These are phyloP conservation scores for Hebeloma cylindrosporum DNA, from an alignment of 768 basidiomycete genomes.

Conservation along the genomic window DNA sequence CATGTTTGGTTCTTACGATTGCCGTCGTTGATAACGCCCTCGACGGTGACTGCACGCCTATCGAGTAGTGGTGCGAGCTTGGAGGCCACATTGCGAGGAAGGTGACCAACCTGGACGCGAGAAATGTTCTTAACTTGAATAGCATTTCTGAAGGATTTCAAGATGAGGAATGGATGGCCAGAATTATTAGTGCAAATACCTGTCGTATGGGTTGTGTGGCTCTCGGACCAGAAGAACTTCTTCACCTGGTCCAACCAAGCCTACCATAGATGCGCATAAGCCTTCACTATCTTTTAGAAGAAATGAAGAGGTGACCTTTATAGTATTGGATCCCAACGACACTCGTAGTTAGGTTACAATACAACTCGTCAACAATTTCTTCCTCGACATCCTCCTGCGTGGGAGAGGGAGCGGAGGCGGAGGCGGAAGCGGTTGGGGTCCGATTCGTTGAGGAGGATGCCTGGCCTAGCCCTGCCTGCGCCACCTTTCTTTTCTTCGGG, in stretches of 20 bases:
- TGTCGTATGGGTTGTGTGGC: conserved; percentile 67
- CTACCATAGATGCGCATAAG: conserved; percentile 34
- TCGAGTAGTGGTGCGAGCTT: conserved; percentile 76
- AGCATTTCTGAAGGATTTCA: conserved; percentile 52
- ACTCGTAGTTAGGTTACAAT: conserved; percentile 54
- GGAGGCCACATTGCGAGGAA: conserved; percentile 58
- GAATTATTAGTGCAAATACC: conserved; percentile 31
- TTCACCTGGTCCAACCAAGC: conserved; percentile 78
- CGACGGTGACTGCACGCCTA: conserved; percentile 56
- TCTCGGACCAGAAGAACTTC: conserved; percentile 69
- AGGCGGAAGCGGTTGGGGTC: not conserved
- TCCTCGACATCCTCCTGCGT: conserved; percentile 47
- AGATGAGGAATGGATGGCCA: not conserved
- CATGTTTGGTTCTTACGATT: conserved; percentile 51
- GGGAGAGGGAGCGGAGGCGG: conserved; percentile 11
- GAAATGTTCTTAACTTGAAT: conserved; percentile 82
- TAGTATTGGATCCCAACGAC: conserved; percentile 89
- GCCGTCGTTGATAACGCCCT: conserved; percentile 69
- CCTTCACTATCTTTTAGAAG: not conserved
- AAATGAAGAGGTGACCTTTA: conserved; percentile 49
- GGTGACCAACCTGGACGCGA: conserved; percentile 75
- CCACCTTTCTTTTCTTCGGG: conserved; percentile 45
- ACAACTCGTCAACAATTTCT: conserved; percentile 66
- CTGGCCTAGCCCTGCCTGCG: conserved; percentile 21
- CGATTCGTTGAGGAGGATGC: not conserved